Base-by-base conservation (phyloP, 169 alveolate species). In the Plasmodium falciparum region DNA sequence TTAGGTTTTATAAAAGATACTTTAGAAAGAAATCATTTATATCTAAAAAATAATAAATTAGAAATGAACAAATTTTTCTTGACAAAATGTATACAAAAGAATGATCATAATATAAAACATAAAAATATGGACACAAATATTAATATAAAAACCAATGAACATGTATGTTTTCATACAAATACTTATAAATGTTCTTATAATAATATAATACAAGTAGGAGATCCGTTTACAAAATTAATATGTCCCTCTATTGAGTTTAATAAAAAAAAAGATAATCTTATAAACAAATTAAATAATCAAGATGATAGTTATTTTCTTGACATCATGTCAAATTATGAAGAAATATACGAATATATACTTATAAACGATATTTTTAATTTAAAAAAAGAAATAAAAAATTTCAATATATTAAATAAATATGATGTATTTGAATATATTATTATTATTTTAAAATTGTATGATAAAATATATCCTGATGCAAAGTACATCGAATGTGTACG, bases 391-490 rank as follows among this genome's bases (percentile, higher is more conserved):
- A 17, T 58, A 20, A 78, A 78, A 4, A n/a, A 52, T 24, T 29
- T 65, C 6, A 76, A 78, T n/a, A 65, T 15, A 17, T 43, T 88
- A 7, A 3, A 61, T 49, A 39, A 65, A 17, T 75, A 76, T 45
- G 88, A 88, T 74, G 13, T 76, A 58, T 63, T 88, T 20, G 89
- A 63, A 17, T 88, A 88, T 26, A 88, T 88, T 49, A 88, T 52
- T 20, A 49, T 22, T 11, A 70, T 65, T 39, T 50, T 83, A 67
- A 54, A 83, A 2, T 8, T 83, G 3, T n/a, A 83, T 17, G 88
- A 58, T 15, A 73, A 73, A 33, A 58, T 73, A 26, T 12, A 47
- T 15, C 12, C 47, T 39, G 11, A 39, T 5, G 47, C 0, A 2
- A 0, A 39, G 2, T 39, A 39, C 47, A 39, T 39, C 7, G 11